Base-by-base conservation (phyloP, 257 asterid genomes). In the Solanum bukasovii region DNA sequence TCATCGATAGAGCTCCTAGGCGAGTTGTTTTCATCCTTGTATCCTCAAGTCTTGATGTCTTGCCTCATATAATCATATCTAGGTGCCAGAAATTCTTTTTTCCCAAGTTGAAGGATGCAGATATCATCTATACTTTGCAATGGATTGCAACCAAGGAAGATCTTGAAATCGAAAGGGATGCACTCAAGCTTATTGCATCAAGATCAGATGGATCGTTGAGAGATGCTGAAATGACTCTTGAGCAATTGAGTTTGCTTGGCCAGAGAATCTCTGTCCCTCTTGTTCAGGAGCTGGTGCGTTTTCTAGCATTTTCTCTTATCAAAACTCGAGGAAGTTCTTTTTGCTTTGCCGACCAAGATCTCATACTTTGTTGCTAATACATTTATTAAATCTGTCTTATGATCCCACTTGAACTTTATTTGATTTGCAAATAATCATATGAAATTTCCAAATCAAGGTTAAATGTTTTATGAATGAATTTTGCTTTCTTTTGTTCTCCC, bases 201-300 rank as follows among this genome's bases (percentile, higher is more conserved):
- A 94, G 94, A 88, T 95, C 98, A 23, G 95, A 95, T 86, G 99
- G 99, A 87, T 96, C 99, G 63, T 86, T 96, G 87, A 93, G 98
- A 84, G 99, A 96, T 87, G 99, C 98, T 40, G 99, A 96, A 93
- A 96, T 95, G 99, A 96, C 99, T 42, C 91, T 96, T 73, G 99
- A 95, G 74, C 98, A 96, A 86, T 84, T 96, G 93, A 94, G 98
- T 89, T 92, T 96, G 88, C 94, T 96, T 6, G 99, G 99, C 77
- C 95, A 92, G 94, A 94, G 91, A 90, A 91, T 96, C 86, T 92
- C 98, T 38, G 93, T 94, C 52, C 90, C 96, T 85, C 90, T 94
- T 87, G 98, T 95, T 21, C 98, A 95, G 89, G 98, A 96, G 92
- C 94, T 92, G 91, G 94, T 90, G 70, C 49, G 92, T 61, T 88